Percentiles rank a stretch among this genome's conserved stretches.
phyloP scores from a whole-genome alignment of 768 basidiomycete species.

The Cystofilobasidium ferigula region DNA sequence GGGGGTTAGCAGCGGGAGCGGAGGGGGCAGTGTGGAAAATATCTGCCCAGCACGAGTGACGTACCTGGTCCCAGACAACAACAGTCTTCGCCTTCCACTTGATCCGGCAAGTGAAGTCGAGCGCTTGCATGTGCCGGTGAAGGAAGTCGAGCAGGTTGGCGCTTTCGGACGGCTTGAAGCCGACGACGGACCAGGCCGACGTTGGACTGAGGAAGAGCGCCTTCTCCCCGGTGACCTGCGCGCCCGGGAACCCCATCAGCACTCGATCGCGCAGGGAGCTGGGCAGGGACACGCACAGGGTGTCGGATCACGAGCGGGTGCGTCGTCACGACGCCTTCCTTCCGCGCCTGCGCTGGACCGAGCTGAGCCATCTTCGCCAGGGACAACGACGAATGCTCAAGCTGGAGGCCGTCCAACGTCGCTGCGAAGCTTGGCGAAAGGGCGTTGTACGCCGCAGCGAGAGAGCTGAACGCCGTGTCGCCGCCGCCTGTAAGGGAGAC shows the following conservation, averaged over 20 bases:
- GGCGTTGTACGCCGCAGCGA: not conserved
- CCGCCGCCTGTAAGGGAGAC: not conserved
- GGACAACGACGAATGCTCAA: not conserved
- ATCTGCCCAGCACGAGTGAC: not conserved
- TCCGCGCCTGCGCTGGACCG: not conserved
- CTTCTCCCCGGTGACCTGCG: not conserved
- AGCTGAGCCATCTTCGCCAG: not conserved
- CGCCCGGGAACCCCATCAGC: not conserved
- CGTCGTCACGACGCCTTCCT: not conserved
- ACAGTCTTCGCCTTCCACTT: not conserved
- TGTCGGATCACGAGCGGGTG: slow-evolving; percentile 3
- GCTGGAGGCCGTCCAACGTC: not conserved
- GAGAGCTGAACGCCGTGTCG: not conserved
- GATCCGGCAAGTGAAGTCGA: not conserved
- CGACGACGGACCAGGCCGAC: not conserved
- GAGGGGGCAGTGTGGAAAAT: too few species aligned
- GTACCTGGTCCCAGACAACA: not conserved
- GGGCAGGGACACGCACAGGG: not conserved
- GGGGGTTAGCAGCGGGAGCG: too few species aligned
- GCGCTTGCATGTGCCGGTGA: not conserved
- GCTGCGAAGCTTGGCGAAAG: not conserved
- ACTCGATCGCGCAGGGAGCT: not conserved
- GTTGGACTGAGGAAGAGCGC: not conserved
- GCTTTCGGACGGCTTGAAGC: not conserved
- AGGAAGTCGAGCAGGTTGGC: slow-evolving; percentile 7